These are phyloP conservation scores for Tuber microsphaerosporum DNA, from an alignment of 495 filamentous ascomycete species.

Conservation along the genomic window DNA sequence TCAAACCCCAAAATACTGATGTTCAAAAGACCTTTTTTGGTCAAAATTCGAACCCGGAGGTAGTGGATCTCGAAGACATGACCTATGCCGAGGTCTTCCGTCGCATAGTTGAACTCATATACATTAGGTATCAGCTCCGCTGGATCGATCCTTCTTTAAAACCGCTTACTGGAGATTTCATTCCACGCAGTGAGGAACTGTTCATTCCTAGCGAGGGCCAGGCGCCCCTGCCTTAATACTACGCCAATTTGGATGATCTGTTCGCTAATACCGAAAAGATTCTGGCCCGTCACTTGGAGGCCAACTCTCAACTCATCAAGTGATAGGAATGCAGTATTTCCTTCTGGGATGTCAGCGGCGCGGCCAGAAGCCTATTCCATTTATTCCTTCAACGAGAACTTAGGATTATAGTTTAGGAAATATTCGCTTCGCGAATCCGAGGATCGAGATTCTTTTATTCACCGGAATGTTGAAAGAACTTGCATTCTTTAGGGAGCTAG, in stretches of 20 bases:
- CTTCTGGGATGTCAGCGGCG: no score
- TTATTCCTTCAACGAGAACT: conserved; percentile 88
- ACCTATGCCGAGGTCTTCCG: conserved; percentile 88
- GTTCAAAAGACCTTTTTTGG: conserved; percentile 99
- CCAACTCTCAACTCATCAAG: conserved; percentile 85
- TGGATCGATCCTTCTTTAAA: conserved; percentile 88
- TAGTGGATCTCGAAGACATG: conserved; percentile 97
- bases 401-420: conserved; percentile 99
- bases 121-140: conserved; percentile 81
- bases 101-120: conserved; percentile 93
- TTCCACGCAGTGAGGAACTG: conserved; percentile 88
- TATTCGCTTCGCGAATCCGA: conserved; percentile 99
- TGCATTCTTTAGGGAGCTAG: conserved; percentile 95
- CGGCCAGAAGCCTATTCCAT: conserved; percentile 97
- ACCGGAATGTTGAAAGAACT: conserved; percentile 85
- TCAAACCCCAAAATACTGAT: conserved; percentile 93
- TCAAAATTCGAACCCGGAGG: conserved; percentile 70
- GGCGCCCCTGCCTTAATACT: conserved; percentile 73
- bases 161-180: conserved; percentile 83
- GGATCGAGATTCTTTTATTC: conserved; percentile 89
- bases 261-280: conserved; percentile 69
- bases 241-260: conserved; percentile 74
- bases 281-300: conserved; percentile 70
- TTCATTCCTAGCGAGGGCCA: conserved; percentile 62
- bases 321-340: conserved; percentile 97